These are phyloP conservation scores for Pseudozyma sp. DNA, from an alignment of 1,284 basidiomycete genomes.

Conservation along the genomic window DNA sequence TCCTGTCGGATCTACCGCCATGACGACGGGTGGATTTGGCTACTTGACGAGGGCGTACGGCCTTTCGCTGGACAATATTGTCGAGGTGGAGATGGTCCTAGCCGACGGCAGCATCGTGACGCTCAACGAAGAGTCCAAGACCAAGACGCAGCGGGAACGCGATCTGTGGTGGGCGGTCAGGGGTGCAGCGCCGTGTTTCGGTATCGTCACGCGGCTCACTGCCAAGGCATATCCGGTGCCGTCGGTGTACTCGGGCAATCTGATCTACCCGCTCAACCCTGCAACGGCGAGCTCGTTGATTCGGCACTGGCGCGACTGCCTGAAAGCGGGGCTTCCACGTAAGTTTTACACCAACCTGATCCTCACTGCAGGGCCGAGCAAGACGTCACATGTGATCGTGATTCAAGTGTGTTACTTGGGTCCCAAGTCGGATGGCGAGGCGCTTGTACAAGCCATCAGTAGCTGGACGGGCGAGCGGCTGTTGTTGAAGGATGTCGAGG, in stretches of 20 bases:
- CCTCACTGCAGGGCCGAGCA: conserved; percentile 80
- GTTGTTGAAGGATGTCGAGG: conserved; percentile 86
- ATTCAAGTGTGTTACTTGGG: conserved; percentile 90
- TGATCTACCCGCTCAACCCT: conserved; percentile 87
- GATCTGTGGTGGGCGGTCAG: conserved; percentile 87
- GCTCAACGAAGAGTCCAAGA: conserved; percentile 53
- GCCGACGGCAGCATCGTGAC: conserved; percentile 61
- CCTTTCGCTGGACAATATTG: conserved; percentile 70
- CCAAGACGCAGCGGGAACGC: conserved; percentile 59
- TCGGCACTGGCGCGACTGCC: conserved; percentile 89
- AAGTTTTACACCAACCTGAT: conserved; percentile 89
- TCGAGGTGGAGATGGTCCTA: conserved; percentile 64
- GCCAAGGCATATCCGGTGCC: conserved; percentile 86
- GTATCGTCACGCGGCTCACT: conserved; percentile 87
- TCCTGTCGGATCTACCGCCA: conserved; percentile 79
- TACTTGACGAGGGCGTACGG: conserved; percentile 85
- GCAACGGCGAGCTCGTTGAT: conserved; percentile 85
- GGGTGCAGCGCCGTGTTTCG: conserved; percentile 84
- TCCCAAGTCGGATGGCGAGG: conserved; percentile 77
- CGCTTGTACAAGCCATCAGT: conserved; percentile 82
- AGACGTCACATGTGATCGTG: conserved; percentile 74
- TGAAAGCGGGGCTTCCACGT: conserved; percentile 78
- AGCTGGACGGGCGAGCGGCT: conserved; percentile 82
- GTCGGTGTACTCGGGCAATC: conserved; percentile 87
- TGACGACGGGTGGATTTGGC: conserved; percentile 88